Evolutionary conservation across 2,329 filamentous ascomycete species (phyloP).

Genomic region (Dactylella cylindrospora): DNA sequence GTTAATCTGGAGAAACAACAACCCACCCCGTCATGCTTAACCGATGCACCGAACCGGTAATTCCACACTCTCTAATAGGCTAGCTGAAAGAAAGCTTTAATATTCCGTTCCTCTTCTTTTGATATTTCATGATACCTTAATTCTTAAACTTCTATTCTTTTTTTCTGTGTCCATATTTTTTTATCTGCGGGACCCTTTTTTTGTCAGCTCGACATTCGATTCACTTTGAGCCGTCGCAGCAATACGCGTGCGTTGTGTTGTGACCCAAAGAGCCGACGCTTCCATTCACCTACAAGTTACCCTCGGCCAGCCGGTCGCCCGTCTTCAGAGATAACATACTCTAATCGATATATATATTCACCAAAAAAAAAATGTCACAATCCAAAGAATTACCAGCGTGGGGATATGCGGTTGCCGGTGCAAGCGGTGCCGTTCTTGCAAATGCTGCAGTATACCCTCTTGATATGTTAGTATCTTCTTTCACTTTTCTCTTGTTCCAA

Average conservation of each 20-base stretch:
- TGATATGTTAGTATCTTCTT: slow-evolving; percentile 72
- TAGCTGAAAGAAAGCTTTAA: slow-evolving; percentile 1
- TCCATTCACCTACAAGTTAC: no score
- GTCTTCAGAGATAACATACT: no score
- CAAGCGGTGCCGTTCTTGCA: slow-evolving; percentile 87
- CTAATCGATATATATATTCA: no score
- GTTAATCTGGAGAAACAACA: slow-evolving; percentile 12
- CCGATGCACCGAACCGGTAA: slow-evolving; percentile 15
- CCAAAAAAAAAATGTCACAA: no score
- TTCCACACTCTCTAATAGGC: slow-evolving; percentile 1
- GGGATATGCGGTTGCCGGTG: slow-evolving; percentile 89
- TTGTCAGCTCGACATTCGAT: no score
- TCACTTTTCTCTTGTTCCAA: slow-evolving; percentile 5
- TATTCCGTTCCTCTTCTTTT: neutral
- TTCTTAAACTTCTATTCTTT: slow-evolving; percentile 15
- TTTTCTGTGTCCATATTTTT: neutral
- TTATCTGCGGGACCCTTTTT: neutral
- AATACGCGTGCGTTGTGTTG: no score
- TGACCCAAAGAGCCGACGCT: no score
- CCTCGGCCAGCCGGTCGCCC: no score
- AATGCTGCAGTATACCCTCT: slow-evolving; percentile 95
- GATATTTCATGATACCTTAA: no score
- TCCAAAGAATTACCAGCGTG: slow-evolving; percentile 82
- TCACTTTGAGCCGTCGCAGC: no score
- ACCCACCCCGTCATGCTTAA: slow-evolving; percentile 4